These are phyloP conservation scores for Escovopsis weberi DNA, from an alignment of 2,329 filamentous ascomycete species.

Conservation along the genomic window DNA sequence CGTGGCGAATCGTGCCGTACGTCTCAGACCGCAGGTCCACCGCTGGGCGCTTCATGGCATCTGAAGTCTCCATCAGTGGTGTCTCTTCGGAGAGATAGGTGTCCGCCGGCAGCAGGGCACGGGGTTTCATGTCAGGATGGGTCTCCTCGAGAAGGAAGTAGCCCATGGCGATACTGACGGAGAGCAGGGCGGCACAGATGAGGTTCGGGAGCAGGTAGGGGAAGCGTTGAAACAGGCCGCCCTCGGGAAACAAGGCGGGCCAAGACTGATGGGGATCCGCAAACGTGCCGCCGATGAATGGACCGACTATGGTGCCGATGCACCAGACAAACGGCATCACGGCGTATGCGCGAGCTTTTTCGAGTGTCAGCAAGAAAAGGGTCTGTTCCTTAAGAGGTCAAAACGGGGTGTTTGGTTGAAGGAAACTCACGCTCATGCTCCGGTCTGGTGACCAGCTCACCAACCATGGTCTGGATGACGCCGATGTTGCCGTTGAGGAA, in stretches of 20 bases:
- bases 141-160: slow-evolving; percentile 77
- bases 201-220: slow-evolving; percentile 86
- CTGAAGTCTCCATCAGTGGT: slow-evolving; percentile 60
- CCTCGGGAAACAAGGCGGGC: slow-evolving; percentile 51
- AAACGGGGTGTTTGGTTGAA: not conserved
- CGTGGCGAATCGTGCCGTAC: slow-evolving; percentile 54
- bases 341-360: slow-evolving; percentile 64
- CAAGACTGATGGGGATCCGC: slow-evolving; percentile 64
- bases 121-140: slow-evolving; percentile 64
- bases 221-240: slow-evolving; percentile 59
- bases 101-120: slow-evolving; percentile 29
- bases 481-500: slow-evolving; percentile 85
- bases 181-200: slow-evolving; percentile 61
- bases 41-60: slow-evolving; percentile 56
- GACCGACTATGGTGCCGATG: slow-evolving; percentile 77
- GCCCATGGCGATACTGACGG: slow-evolving; percentile 67
- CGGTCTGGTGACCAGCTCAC: slow-evolving; percentile 68
- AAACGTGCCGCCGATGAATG: slow-evolving; percentile 76
- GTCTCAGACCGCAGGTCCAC: slow-evolving; percentile 64
- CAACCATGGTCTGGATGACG: slow-evolving; percentile 86
- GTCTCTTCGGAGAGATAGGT: slow-evolving; percentile 50
- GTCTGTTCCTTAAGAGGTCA: slow-evolving; percentile 6
- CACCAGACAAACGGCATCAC: slow-evolving; percentile 94
- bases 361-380: no score
- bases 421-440: slow-evolving; percentile 67